A percentile compares a stretch with the other conserved stretches of the same genome.
Evolutionary conservation across 495 filamentous ascomycete genomes (phyloP).

Genomic region (Ascodesmis nigricans): DNA sequence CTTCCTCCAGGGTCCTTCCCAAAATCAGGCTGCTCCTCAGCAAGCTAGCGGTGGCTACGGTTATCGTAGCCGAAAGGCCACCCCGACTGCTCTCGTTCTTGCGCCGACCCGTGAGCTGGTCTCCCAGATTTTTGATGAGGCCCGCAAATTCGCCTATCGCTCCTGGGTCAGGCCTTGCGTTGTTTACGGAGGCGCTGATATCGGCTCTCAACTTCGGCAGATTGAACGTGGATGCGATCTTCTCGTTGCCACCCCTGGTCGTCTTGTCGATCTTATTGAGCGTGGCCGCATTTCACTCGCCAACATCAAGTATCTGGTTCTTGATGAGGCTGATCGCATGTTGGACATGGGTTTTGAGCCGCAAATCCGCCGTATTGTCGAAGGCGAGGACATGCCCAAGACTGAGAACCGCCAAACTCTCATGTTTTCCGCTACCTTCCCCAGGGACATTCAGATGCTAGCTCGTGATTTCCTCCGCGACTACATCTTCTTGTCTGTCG

Average conservation of each 20-base stretch:
- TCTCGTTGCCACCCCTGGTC: constrained; percentile 69
- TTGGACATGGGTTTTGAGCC: constrained; percentile 29
- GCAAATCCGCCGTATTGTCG: constrained; percentile 25
- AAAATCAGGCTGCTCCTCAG: constrained; percentile 45
- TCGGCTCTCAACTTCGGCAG: constrained; percentile 40
- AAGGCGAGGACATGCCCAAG: constrained; percentile 33
- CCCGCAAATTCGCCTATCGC: constrained; percentile 73
- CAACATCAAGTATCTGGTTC: constrained; percentile 44
- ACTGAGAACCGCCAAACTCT: constrained; percentile 64
- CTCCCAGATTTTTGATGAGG: constrained; percentile 84
- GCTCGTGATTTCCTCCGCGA: constrained; percentile 50
- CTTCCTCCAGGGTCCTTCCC: constrained; percentile 71
- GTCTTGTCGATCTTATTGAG: constrained; percentile 61
- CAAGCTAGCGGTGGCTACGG: constrained; percentile 5
- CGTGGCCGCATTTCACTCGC: constrained; percentile 29
- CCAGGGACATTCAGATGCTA: constrained; percentile 48
- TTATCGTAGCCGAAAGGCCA: constrained; percentile 27
- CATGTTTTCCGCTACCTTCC: constrained; percentile 92
- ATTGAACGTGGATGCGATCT: constrained; percentile 71
- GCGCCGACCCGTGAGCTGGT: constrained; percentile 73
- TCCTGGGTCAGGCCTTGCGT: constrained; percentile 88
- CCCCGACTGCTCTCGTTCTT: constrained; percentile 73
- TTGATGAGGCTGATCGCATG: constrained; percentile 93
- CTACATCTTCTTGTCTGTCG: constrained; percentile 59
- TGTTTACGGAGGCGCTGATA: constrained; percentile 63